phyloP scores from a whole-genome alignment of 768 basidiomycete genomes.

The Pulveroboletus sp. region DNA sequence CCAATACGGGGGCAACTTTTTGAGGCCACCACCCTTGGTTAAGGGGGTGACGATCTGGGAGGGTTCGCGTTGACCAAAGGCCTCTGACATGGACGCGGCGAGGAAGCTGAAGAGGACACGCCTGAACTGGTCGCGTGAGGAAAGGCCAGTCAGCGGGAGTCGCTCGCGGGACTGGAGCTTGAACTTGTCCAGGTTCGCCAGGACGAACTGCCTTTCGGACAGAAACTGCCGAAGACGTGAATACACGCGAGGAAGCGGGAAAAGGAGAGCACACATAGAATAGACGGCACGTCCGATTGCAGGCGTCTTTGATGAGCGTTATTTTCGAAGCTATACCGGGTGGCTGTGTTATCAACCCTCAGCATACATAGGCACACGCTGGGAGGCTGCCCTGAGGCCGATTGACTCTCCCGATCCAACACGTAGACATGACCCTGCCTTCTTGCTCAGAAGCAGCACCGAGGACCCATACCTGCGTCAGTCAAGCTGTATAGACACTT shows the following conservation, averaged over 20 bases:
- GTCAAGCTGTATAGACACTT: too few species aligned
- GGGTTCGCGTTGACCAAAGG: slow-evolving; percentile 22
- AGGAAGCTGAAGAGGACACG: slow-evolving; percentile 53
- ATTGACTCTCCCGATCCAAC: too few species aligned
- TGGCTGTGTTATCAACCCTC: slow-evolving; percentile 16
- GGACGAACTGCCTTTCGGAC: slow-evolving; percentile 27
- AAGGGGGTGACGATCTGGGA: slow-evolving; percentile 19
- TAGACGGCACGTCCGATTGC: slow-evolving; percentile 24
- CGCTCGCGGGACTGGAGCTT: slow-evolving; percentile 29
- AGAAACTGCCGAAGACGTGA: slow-evolving; percentile 10
- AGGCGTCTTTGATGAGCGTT: slow-evolving; percentile 16
- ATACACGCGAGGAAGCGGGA: neutral
- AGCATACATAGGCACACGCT: too few species aligned
- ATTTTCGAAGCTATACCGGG: slow-evolving; percentile 10
- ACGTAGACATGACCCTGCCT: too few species aligned
- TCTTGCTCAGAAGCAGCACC: too few species aligned
- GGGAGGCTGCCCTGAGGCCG: too few species aligned
- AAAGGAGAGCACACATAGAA: slow-evolving; percentile 11
- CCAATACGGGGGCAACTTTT: slow-evolving; percentile 87
- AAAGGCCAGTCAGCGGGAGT: slow-evolving; percentile 43
- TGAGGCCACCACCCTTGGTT: slow-evolving; percentile 44
- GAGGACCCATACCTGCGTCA: too few species aligned
- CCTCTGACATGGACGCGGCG: slow-evolving; percentile 43
- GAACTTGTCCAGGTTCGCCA: slow-evolving; percentile 27
- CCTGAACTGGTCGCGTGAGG: slow-evolving; percentile 52